Conservation (phyloP, 495 filamentous ascomycete genomes). For the Letharia lupina region DNA sequence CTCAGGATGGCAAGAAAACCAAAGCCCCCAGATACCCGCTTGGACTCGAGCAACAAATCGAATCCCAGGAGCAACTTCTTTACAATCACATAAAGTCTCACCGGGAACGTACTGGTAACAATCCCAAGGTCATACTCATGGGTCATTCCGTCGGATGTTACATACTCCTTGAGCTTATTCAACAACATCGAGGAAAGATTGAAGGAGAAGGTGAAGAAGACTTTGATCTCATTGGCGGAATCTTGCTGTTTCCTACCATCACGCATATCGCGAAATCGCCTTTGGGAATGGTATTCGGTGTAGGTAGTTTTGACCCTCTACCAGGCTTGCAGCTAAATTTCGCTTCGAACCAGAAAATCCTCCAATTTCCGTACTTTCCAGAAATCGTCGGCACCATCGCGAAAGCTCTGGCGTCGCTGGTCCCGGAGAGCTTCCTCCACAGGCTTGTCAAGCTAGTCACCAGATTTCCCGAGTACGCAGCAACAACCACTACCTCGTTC, state of each 20-base stretch:
- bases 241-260: conserved; percentile 72
- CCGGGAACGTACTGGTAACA: conserved; percentile 9
- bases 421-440: conserved; percentile 38
- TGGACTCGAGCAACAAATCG: conserved; percentile 57
- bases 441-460: conserved; percentile 41
- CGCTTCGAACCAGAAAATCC: conserved; percentile 13
- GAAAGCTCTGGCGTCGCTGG: conserved; percentile 36
- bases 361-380: conserved; percentile 47
- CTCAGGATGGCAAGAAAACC: conserved; percentile 29
- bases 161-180: conserved; percentile 64
- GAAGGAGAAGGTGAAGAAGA: conserved; percentile 17
- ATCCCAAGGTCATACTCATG: conserved; percentile 58
- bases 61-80: conserved; percentile 35
- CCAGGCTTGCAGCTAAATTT: neutral
- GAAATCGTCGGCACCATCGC: conserved; percentile 45
- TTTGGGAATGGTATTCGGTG: conserved; percentile 50
- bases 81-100: conserved; percentile 14
- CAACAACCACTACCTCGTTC: conserved; percentile 53
- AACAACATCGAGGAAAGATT: conserved; percentile 38
- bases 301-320: conserved; percentile 24
- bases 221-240: conserved; percentile 48
- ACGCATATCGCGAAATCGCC: conserved; percentile 62
- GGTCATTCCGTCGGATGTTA: conserved; percentile 79
- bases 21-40: conserved; percentile 30
- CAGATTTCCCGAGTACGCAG: conserved; percentile 47